A percentile compares a stretch with the other conserved stretches of the same genome.
phyloP scores from a whole-genome alignment of 805 yeast genomes.

The Pichia ethanolica region DNA sequence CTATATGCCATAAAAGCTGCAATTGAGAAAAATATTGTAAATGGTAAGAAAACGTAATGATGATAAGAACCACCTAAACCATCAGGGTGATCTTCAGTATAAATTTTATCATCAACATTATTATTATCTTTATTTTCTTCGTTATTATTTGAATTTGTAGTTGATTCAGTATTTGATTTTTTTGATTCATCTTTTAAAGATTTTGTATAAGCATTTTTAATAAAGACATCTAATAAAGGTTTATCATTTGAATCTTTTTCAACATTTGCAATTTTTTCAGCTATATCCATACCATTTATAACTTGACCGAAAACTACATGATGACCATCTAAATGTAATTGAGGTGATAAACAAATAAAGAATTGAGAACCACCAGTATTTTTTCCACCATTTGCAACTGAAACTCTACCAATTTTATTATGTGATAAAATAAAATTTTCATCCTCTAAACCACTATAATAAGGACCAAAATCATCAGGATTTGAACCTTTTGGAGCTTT shows the following conservation, averaged over 20 bases:
- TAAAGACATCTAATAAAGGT: conserved; percentile 39
- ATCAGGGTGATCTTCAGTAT: not conserved
- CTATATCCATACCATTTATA: conserved; percentile 55
- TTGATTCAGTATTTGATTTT: not conserved
- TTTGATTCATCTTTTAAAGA: too few species aligned
- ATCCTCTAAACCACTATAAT: conserved; percentile 47
- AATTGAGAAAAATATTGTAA: conserved; percentile 9
- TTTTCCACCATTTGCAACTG: conserved; percentile 46
- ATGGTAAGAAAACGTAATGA: conserved; percentile 14
- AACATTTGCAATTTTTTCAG: conserved; percentile 52
- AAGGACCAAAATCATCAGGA: conserved; percentile 36
- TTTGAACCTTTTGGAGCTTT: conserved; percentile 1
- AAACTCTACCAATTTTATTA: conserved; percentile 39
- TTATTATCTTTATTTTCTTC: too few species aligned
- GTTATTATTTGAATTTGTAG: not conserved
- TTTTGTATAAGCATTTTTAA: conserved; percentile 20
- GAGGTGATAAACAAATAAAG: conserved; percentile 52
- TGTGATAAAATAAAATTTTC: conserved; percentile 54
- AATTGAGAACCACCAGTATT: conserved; percentile 63
- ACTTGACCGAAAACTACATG: conserved; percentile 81
- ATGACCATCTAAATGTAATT: conserved; percentile 46
- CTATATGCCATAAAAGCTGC: conserved; percentile 11
- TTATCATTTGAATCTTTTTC: conserved; percentile 34
- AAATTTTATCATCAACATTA: not conserved
- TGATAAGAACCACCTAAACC: conserved; percentile 6